A percentile compares a stretch with the other conserved stretches of the same genome.
Evolutionary conservation across 345 rosid species (phyloP).

Genomic region (Xanthoceras sorbifolium): DNA sequence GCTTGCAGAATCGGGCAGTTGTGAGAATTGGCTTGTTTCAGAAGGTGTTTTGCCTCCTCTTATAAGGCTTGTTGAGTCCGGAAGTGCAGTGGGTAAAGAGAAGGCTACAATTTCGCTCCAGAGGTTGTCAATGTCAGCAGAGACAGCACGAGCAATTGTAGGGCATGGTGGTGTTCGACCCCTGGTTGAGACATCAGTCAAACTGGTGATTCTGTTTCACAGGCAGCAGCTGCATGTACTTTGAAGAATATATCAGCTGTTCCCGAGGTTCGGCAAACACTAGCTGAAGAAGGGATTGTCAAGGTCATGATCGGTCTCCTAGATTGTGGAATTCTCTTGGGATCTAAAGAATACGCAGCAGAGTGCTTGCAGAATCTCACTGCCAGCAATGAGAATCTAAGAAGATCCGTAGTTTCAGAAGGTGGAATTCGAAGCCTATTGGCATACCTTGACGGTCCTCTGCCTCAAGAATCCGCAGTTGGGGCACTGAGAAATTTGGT

Average conservation of each 20-base stretch:
- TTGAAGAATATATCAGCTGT: constrained; percentile 80
- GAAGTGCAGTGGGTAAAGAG: constrained; percentile 68
- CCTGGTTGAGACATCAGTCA: constrained; percentile 64
- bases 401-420: constrained; percentile 69
- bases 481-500: constrained; percentile 78
- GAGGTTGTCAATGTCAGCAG: constrained; percentile 72
- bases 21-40: constrained; percentile 84
- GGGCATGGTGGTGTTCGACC: constrained; percentile 85
- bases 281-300: constrained; percentile 83
- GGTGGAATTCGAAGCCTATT: constrained; percentile 67
- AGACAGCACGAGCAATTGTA: constrained; percentile 77
- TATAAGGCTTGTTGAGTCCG: constrained; percentile 83
- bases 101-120: constrained; percentile 81
- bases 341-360: constrained; percentile 87
- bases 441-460: constrained; percentile 72
- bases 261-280: constrained; percentile 73
- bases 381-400: constrained; percentile 70
- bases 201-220: constrained; percentile 83
- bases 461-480: constrained; percentile 89
- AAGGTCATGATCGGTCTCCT: constrained; percentile 73
- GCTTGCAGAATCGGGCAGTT: constrained; percentile 76
- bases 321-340: constrained; percentile 66
- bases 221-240: constrained; percentile 81
- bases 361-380: constrained; percentile 95
- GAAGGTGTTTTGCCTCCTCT: constrained; percentile 85